Evolutionary conservation across 2,329 filamentous ascomycete genomes (phyloP), one percentile per base, ranked within the genome.

Genomic region (Hysterium pulicare): DNA sequence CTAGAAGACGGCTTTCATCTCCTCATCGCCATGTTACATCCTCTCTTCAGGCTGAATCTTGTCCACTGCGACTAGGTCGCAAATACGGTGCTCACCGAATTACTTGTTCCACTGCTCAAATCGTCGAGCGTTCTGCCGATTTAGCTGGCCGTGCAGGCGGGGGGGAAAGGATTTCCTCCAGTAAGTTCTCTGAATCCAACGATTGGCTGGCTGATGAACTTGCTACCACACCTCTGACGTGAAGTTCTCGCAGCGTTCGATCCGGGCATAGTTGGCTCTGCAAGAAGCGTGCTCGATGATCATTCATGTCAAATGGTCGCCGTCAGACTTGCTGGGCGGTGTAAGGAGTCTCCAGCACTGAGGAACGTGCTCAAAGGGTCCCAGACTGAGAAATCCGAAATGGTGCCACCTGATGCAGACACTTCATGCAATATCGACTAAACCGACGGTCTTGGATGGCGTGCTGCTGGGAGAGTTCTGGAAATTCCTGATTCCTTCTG

Each of bases 171-270:
- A 26, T 20, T n/a, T n/a, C n/a, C n/a, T n/a, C n/a, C 39, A 16
- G 35, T 35, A 28, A 41, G 40, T 17, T 11, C 4, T 34, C 5
- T 22, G 30, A 33, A 4, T 26, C 7, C 33, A 5, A 30, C 33
- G 10, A 47, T 48, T 47, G 50, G 50, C 38, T 23, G 46, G 46
- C 34, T 53, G 48, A 49, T 46, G 24, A 4, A 15, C n/a, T n/a
- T 40, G 15, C 21, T 33, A 22, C 37, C 23, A 22, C 37, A 23
- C 42, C n/a, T 33, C 23, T 41, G 17, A 36, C 33, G 40, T 37
- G 28, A 28, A 15, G 28, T 38, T 13, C 24, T 38, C 11, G 13
- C 35, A 22, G 6, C 19, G 21, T 23, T 26, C 13, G 20, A 38
- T 23, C 16, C 35, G 35, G 13, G n/a, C n/a, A n/a, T n/a, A n/a